Conservation (phyloP, 202 grass and related monocot species). For the Dendrocalamus latiflorus region DNA sequence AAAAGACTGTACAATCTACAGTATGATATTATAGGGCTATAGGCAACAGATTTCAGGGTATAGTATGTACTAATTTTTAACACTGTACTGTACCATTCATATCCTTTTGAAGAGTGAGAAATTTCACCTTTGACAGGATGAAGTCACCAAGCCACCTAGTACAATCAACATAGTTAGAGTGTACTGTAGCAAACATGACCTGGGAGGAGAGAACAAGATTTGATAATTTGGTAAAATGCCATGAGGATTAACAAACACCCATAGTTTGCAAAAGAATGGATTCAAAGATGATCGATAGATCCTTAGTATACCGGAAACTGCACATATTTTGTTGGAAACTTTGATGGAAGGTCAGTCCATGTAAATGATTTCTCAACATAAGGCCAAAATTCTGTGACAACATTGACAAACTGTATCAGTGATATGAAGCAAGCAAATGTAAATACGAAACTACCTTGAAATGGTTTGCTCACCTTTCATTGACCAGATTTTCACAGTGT, state of each 20-base stretch:
- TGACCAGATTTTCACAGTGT: too few relatives aligned
- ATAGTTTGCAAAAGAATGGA: neutral
- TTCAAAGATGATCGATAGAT: neutral
- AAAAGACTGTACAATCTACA: neutral
- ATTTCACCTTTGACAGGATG: too few relatives aligned
- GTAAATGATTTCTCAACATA: slow-evolving; percentile 98
- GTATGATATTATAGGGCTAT: neutral
- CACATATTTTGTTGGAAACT: slow-evolving; percentile 98
- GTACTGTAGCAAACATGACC: too few relatives aligned
- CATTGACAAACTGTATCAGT: slow-evolving; percentile 19
- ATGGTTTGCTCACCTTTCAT: slow-evolving; percentile 71
- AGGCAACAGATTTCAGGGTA: neutral
- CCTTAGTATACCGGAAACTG: too few relatives aligned
- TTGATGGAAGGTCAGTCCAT: slow-evolving; percentile 95
- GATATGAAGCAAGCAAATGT: slow-evolving; percentile 6
- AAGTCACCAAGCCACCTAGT: too few relatives aligned
- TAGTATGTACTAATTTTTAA: too few relatives aligned
- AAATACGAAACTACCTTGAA: slow-evolving; percentile 12
- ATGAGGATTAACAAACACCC: slow-evolving; percentile 1
- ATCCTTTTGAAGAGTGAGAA: too few relatives aligned
- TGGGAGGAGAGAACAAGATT: too few relatives aligned
- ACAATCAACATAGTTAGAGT: too few relatives aligned
- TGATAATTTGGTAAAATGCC: slow-evolving; percentile 15
- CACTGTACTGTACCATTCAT: too few relatives aligned
- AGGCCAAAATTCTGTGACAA: slow-evolving; percentile 74